Conservation (phyloP, 164 flowering plant genomes). For the Vitis labrusca region DNA sequence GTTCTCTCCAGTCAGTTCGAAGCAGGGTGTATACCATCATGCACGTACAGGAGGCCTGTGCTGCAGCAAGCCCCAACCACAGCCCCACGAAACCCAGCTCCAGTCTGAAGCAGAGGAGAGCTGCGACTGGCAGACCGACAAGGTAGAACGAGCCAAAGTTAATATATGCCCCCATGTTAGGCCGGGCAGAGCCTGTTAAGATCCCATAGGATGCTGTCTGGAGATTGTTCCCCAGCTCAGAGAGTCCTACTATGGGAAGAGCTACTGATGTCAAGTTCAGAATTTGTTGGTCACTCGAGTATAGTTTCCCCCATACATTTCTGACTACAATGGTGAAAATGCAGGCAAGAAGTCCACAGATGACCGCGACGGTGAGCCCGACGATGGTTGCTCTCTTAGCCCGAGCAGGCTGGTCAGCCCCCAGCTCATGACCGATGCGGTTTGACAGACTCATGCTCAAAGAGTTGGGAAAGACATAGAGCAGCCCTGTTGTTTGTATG, state of each 20-base stretch:
- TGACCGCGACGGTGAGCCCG: slow-evolving; percentile 28
- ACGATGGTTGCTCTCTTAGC: slow-evolving; percentile 28
- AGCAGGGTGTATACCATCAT: slow-evolving; percentile 35
- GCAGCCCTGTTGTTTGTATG: slow-evolving; percentile 47
- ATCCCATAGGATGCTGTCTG: slow-evolving; percentile 52
- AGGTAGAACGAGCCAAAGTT: slow-evolving; percentile 45
- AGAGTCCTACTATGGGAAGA: slow-evolving; percentile 44
- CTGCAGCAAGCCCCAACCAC: slow-evolving; percentile 47
- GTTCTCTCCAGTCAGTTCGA: slow-evolving; percentile 42
- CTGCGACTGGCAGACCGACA: slow-evolving; percentile 45
- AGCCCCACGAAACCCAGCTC: slow-evolving; percentile 35
- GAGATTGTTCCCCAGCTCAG: slow-evolving; percentile 47
- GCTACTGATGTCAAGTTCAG: slow-evolving; percentile 31
- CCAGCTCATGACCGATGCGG: slow-evolving; percentile 45
- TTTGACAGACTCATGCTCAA: slow-evolving; percentile 39
- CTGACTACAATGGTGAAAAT: slow-evolving; percentile 29
- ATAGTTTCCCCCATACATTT: slow-evolving; percentile 41
- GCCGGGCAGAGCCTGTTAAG: slow-evolving; percentile 41
- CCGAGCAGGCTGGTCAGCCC: slow-evolving; percentile 40
- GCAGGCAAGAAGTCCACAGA: slow-evolving; percentile 27
- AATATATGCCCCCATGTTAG: slow-evolving; percentile 30
- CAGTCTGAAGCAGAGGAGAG: slow-evolving; percentile 22
- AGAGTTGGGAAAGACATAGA: slow-evolving; percentile 47
- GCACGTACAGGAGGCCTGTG: slow-evolving; percentile 36
- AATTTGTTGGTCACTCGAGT: slow-evolving; percentile 31